Conservation (phyloP, 495 filamentous ascomycete species). For the Cryomyces minteri region DNA sequence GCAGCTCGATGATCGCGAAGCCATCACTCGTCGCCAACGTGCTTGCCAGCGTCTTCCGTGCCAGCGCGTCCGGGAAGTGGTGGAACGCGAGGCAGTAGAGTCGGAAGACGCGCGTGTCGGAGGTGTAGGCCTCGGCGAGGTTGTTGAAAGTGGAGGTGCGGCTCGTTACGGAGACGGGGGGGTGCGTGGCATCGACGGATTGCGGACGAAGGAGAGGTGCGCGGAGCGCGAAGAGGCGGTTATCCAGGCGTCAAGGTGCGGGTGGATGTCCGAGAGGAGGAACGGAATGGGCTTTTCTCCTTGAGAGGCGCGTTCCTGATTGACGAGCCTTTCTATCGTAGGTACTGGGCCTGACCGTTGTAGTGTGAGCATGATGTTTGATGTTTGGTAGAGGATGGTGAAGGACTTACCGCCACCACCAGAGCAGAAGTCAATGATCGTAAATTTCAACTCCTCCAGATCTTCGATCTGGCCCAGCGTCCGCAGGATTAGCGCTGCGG, state of each 20-base stretch:
- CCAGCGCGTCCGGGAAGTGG: slow-evolving; percentile 51
- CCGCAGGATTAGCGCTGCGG: slow-evolving; percentile 4
- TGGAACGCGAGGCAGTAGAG: slow-evolving; percentile 62
- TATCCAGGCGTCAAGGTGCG: slow-evolving; percentile 43
- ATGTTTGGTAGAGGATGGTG: slow-evolving; percentile 1
- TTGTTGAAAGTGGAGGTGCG: slow-evolving; percentile 1
- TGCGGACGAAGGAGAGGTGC: slow-evolving; percentile 34
- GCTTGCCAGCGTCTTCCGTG: slow-evolving; percentile 36
- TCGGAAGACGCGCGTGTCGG: slow-evolving; percentile 30
- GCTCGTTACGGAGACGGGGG: slow-evolving; percentile 28
- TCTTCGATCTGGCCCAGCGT: slow-evolving; percentile 6
- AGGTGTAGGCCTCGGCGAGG: neutral
- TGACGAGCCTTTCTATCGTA: slow-evolving; percentile 15
- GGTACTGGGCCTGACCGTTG: slow-evolving; percentile 5
- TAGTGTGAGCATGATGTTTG: slow-evolving; percentile 4
- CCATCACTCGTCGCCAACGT: slow-evolving; percentile 43
- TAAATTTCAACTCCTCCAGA: slow-evolving; percentile 3
- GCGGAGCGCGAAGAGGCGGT: slow-evolving; percentile 27
- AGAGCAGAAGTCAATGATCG: slow-evolving; percentile 53
- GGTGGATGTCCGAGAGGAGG: slow-evolving; percentile 50
- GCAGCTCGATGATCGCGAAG: slow-evolving; percentile 60
- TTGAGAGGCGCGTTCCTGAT: slow-evolving; percentile 7
- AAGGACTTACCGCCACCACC: slow-evolving; percentile 40
- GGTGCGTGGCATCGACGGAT: slow-evolving; percentile 42
- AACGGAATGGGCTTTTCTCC: slow-evolving; percentile 31